Evolutionary conservation across 352 stramenopile genomes (phyloP), one percentile per base, ranked within the genome.

Genomic region (Halophytophthora batemanensis): DNA sequence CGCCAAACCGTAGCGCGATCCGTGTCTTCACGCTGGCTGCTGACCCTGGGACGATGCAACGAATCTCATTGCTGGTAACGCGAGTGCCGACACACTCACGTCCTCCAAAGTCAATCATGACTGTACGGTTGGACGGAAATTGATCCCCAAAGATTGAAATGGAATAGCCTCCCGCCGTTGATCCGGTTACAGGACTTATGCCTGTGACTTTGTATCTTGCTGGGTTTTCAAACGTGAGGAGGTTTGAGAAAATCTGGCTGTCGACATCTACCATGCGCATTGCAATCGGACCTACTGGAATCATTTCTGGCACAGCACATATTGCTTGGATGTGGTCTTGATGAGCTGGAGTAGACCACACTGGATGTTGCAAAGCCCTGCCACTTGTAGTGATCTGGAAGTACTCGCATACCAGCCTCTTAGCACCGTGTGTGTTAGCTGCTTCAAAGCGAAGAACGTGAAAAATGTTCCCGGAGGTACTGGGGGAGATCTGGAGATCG

Each of bases 141-240:
- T 41, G 22, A 6, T 29, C 10, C 14, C 65, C 57, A 18, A 36
- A 38, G 15, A 74, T 29, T 6, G 45, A 33, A 11, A 74, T 18
- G 14, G 37, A 42, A 21, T 61, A 69, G 41, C 65, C 61, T 5
- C 58, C 65, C n/a, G 45, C 17, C 6, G 50, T 50, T 17, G 53
- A 28, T 12, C 58, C 61, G 5, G 31, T 22, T 10, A 0, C 36
- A 29, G 56, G 57, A 6, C 21, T 31, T 8, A 71, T 46, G 15
- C 31, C 25, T 21, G 21, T 42, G 3, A 70, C 40, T 1, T 40
- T 19, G 21, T 56, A 45, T 11, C 23, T 56, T 12, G 46, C 17
- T 5, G 48, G 21, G 23, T 59, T 43, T 10, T 69, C 56, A 11
- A 67, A 64, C 11, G 54, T 13, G 5, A 63, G 44, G 12, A 53